phyloP scores from a whole-genome alignment of 2,329 filamentous ascomycete species.

The Colletotrichum brevisporum region DNA sequence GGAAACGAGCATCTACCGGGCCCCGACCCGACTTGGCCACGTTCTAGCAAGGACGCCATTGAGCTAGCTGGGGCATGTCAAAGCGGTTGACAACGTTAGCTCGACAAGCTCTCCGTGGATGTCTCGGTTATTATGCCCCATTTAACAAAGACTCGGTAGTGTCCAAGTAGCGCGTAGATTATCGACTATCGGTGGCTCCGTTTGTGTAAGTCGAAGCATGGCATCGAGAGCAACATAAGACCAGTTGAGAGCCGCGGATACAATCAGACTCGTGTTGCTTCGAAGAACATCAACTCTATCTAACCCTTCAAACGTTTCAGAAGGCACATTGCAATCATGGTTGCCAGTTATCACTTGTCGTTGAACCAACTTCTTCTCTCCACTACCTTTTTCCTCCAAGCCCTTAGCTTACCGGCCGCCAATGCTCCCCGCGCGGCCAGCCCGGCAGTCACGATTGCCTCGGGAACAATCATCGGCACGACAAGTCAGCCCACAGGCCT shows the following conservation, averaged over 20 bases:
- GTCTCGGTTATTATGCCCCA: constrained; percentile 13
- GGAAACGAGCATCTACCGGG: background rate
- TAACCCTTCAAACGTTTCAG: background rate
- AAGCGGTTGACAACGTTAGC: background rate
- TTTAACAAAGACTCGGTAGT: constrained; percentile 9
- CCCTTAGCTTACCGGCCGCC: constrained; percentile 1
- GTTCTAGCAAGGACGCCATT: constrained; percentile 3
- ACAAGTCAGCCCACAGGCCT: constrained; percentile 6
- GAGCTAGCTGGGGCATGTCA: background rate
- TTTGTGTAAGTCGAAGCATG: background rate
- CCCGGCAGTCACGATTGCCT: constrained; percentile 25
- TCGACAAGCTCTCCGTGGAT: background rate
- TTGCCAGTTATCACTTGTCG: background rate
- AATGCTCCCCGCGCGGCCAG: constrained; percentile 9
- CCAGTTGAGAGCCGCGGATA: background rate
- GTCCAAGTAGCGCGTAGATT: constrained; percentile 7
- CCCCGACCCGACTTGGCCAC: background rate
- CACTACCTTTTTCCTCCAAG: constrained; percentile 19
- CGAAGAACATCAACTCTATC: background rate
- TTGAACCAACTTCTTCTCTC: constrained; percentile 3
- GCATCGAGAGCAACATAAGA: constrained; percentile 5
- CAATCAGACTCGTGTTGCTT: rapidly evolving
- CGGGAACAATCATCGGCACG: constrained; percentile 26
- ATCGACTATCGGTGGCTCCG: background rate
- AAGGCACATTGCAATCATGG: constrained; percentile 9